Conservation (phyloP, 2,329 filamentous ascomycete genomes). For the Thelonectria rubi region DNA sequence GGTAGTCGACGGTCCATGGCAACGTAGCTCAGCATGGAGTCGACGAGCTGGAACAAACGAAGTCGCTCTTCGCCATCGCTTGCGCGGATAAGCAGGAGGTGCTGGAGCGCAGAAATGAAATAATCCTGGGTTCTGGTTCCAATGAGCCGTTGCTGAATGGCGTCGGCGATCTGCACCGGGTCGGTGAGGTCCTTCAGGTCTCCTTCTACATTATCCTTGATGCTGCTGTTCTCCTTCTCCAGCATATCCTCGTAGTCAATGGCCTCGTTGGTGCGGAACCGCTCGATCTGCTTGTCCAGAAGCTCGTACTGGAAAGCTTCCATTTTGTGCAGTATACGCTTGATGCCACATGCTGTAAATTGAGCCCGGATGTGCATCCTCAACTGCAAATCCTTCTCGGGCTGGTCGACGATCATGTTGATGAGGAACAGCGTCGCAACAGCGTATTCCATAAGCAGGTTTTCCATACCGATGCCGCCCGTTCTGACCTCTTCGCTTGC, state of each 20-base stretch:
- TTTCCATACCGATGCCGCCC: conserved; percentile 98
- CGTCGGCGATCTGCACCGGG: conserved; percentile 91
- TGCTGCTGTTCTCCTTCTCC: conserved; percentile 88
- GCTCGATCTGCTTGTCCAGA: conserved; percentile 97
- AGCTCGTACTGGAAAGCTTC: conserved; percentile 97
- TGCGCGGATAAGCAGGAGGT: conserved; percentile 90
- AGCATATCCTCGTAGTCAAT: conserved; percentile 99
- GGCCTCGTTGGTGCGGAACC: conserved; percentile 90
- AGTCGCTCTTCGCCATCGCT: conserved; percentile 91
- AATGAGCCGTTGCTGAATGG: conserved; percentile 84
- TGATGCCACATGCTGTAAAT: conserved; percentile 95
- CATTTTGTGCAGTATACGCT: conserved; percentile 95
- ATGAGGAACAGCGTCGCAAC: conserved; percentile 93
- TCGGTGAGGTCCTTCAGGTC: conserved; percentile 93
- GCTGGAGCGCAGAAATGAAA: conserved; percentile 94
- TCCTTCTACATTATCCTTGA: conserved; percentile 85
- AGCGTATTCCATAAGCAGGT: conserved; percentile 98
- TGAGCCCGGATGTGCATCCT: conserved; percentile 95
- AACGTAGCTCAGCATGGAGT: conserved; percentile 98
- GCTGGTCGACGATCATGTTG: conserved; percentile 95
- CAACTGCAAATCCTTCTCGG: conserved; percentile 87
- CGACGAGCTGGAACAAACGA: conserved; percentile 96
- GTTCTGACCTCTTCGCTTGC: conserved; percentile 96
- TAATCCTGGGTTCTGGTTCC: conserved; percentile 92
- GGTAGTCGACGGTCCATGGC: conserved; percentile 96